Evolutionary conservation across 495 filamentous ascomycete genomes (phyloP).

Genomic region (Aspergillus hancockii): DNA sequence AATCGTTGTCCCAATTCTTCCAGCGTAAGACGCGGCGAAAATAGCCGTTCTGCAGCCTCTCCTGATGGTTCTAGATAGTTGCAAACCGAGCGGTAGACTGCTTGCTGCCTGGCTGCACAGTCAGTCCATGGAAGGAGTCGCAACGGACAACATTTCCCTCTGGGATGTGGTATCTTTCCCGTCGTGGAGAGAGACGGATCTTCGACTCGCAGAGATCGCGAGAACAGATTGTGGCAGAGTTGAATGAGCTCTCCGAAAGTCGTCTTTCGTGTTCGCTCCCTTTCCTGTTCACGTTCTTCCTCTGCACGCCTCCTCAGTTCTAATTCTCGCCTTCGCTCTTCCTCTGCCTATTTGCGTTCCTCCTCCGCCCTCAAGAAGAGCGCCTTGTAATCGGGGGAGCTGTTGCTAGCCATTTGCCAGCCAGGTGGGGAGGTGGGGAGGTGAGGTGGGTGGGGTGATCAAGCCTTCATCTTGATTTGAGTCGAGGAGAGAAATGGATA

Average conservation of each 20-base stretch:
- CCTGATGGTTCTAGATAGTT: conserved; percentile 25
- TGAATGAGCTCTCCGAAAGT: conserved; percentile 38
- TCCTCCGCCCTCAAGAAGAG: no score
- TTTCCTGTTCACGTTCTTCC: conserved; percentile 11
- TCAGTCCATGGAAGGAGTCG: conserved; percentile 30
- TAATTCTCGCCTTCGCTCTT: background rate
- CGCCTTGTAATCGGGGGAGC: no score
- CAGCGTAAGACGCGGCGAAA: conserved; percentile 16
- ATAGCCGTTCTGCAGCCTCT: conserved; percentile 15
- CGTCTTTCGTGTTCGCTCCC: conserved; percentile 23
- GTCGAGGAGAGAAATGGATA: no score
- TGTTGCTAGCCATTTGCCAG: no score
- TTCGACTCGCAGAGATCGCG: conserved; percentile 21
- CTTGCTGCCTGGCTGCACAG: conserved; percentile 28
- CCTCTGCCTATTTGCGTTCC: no score
- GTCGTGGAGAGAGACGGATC: conserved; percentile 34
- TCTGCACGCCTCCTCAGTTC: background rate
- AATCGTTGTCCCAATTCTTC: conserved; percentile 20
- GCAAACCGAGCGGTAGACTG: conserved; percentile 30
- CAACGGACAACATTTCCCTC: conserved; percentile 32
- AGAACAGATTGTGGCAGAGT: conserved; percentile 36
- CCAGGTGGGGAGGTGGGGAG: no score
- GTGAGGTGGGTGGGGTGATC: no score
- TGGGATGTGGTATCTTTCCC: conserved; percentile 30
- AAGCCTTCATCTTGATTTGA: no score